Evolutionary conservation across 192 early-diverging fungal genomes (phyloP).

Genomic region (Haplosporangium gracile): DNA sequence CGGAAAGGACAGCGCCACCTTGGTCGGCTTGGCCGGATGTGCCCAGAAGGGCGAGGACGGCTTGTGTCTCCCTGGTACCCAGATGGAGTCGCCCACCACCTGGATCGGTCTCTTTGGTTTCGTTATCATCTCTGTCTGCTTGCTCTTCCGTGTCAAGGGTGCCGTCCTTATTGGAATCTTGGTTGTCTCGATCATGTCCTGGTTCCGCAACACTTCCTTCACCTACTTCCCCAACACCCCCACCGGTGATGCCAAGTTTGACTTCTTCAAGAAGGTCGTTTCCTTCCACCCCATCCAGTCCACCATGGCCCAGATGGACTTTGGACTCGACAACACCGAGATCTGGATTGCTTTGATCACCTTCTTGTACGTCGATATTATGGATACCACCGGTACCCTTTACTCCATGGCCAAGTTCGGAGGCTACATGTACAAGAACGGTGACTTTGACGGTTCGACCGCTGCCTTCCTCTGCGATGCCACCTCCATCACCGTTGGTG

Average conservation of each 20-base stretch:
- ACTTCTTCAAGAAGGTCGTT: slow-evolving; percentile 80
- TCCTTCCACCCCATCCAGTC: slow-evolving; percentile 72
- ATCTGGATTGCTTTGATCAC: slow-evolving; percentile 88
- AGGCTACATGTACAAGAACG: slow-evolving; percentile 78
- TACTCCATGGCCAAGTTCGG: slow-evolving; percentile 89
- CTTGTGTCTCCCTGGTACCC: slow-evolving; percentile 64
- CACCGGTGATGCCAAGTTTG: slow-evolving; percentile 71
- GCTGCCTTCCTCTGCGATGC: slow-evolving; percentile 85
- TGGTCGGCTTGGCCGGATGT: slow-evolving; percentile 79
- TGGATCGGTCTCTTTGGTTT: slow-evolving; percentile 86
- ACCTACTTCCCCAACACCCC: slow-evolving; percentile 83
- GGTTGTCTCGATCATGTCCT: slow-evolving; percentile 78
- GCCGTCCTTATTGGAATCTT: slow-evolving; percentile 80
- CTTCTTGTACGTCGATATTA: slow-evolving; percentile 88
- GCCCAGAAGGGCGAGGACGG: slow-evolving; percentile 50
- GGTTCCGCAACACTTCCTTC: slow-evolving; percentile 75
- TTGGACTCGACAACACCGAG: slow-evolving; percentile 68
- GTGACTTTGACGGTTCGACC: slow-evolving; percentile 84
- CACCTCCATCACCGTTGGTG: slow-evolving; percentile 72
- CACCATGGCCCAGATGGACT: slow-evolving; percentile 73
- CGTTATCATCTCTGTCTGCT: slow-evolving; percentile 74
- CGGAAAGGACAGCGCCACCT: slow-evolving; percentile 67
- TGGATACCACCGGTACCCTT: slow-evolving; percentile 89
- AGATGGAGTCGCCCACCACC: slow-evolving; percentile 73
- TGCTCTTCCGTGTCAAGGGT: slow-evolving; percentile 79